Evolutionary conservation across 1,284 basidiomycete species (phyloP).

Genomic region (Chalciporus sp.): DNA sequence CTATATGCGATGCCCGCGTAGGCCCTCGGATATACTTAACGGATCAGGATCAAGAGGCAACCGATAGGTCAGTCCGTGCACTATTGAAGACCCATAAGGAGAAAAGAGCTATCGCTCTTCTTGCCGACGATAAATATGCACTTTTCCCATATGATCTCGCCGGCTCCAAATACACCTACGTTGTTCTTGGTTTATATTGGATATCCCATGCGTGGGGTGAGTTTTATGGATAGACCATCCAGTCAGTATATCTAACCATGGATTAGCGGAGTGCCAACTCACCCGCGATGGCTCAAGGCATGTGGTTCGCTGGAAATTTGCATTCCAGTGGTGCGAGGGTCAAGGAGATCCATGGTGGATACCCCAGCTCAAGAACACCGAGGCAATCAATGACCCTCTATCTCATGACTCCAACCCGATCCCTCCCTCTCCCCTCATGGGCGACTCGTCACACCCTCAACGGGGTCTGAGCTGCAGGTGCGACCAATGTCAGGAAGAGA

Average conservation of each 20-base stretch:
- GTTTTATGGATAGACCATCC: slow-evolving; percentile 27
- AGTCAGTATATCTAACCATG: slow-evolving; percentile 17
- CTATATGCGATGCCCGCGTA: slow-evolving; percentile 41
- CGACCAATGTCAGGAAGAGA: slow-evolving; percentile 41
- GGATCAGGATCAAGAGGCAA: slow-evolving; percentile 62
- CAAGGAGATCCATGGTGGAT: slow-evolving; percentile 50
- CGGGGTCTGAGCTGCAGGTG: slow-evolving; percentile 26
- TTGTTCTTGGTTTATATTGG: slow-evolving; percentile 72
- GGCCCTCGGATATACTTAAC: slow-evolving; percentile 41
- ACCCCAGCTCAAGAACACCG: slow-evolving; percentile 5
- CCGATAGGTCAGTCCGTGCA: slow-evolving; percentile 70
- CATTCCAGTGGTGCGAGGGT: slow-evolving; percentile 75
- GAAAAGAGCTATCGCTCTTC: slow-evolving; percentile 59
- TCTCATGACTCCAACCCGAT: not conserved
- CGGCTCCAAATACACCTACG: slow-evolving; percentile 56
- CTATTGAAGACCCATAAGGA: slow-evolving; percentile 56
- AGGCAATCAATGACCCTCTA: not conserved
- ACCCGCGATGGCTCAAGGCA: slow-evolving; percentile 45
- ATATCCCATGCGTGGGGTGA: slow-evolving; percentile 74
- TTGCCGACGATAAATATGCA: slow-evolving; percentile 72
- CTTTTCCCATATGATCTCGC: slow-evolving; percentile 70
- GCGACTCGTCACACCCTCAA: not conserved
- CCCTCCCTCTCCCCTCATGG: not conserved
- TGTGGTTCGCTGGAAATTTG: slow-evolving; percentile 75
- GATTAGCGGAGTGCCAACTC: slow-evolving; percentile 63